Conservation (phyloP, 2,329 filamentous ascomycete genomes). For the Decorospora gaudefroyi region DNA sequence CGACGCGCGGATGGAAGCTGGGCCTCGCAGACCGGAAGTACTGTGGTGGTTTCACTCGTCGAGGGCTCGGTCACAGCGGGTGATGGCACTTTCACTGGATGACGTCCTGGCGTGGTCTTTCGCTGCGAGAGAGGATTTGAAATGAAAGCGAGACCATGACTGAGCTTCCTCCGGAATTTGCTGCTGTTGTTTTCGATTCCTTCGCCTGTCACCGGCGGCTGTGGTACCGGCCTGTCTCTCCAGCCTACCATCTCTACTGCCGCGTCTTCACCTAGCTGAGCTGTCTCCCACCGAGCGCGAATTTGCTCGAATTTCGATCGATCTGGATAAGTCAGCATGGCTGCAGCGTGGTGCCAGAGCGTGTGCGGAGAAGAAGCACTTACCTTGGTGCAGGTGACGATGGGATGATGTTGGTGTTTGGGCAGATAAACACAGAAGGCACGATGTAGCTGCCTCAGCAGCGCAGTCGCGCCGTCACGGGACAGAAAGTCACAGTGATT, state of each 20-base stretch:
- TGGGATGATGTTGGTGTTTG: slow-evolving; percentile 12
- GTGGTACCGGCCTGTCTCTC: slow-evolving; percentile 27
- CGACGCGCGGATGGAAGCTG: slow-evolving; percentile 15
- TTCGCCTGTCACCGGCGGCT: slow-evolving; percentile 17
- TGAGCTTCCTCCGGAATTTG: slow-evolving; percentile 43
- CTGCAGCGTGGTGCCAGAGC: slow-evolving; percentile 19
- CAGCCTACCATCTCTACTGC: slow-evolving; percentile 35
- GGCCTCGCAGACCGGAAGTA: slow-evolving; percentile 6
- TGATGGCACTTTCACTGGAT: slow-evolving; percentile 13
- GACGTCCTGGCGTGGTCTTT: slow-evolving; percentile 27
- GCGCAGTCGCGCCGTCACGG: slow-evolving; percentile 18
- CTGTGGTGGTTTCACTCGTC: slow-evolving; percentile 12
- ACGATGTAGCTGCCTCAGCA: slow-evolving; percentile 11
- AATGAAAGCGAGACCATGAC: slow-evolving; percentile 41
- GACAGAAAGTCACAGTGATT: slow-evolving; percentile 4
- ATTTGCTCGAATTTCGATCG: slow-evolving; percentile 39
- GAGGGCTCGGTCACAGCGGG: slow-evolving; percentile 15
- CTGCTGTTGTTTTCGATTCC: slow-evolving; percentile 18
- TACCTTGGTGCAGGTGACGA: slow-evolving; percentile 20
- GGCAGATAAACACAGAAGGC: slow-evolving; percentile 24
- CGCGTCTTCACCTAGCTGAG: slow-evolving; percentile 15
- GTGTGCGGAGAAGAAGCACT: slow-evolving; percentile 15
- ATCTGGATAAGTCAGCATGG: slow-evolving; percentile 45
- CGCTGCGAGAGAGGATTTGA: slow-evolving; percentile 41
- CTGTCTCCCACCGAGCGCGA: slow-evolving; percentile 43